These are phyloP conservation scores for Phaffia rhodozyma DNA, from an alignment of 1,284 basidiomycete species.

Conservation along the genomic window DNA sequence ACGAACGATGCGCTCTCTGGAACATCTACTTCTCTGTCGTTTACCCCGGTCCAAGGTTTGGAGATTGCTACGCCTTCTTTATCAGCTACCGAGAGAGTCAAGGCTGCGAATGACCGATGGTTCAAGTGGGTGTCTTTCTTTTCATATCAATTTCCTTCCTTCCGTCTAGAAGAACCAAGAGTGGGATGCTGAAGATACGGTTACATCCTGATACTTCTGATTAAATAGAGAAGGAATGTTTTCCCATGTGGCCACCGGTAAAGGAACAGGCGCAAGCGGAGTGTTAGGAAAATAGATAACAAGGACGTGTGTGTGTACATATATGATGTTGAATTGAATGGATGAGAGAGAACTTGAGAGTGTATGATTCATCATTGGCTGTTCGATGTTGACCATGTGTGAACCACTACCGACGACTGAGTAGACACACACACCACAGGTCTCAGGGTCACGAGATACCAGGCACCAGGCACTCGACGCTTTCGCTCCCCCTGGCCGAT, in stretches of 20 bases:
- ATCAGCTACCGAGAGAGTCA: constrained; percentile 63
- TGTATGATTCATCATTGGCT: too few relatives aligned
- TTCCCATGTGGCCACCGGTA: constrained; percentile 13
- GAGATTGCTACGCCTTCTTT: constrained; percentile 67
- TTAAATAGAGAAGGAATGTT: constrained; percentile 5
- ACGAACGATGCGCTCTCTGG: constrained; percentile 48
- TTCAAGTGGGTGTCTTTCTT: constrained; percentile 36
- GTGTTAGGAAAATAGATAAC: constrained; percentile 1
- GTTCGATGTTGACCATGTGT: too few relatives aligned
- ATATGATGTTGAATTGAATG: too few relatives aligned
- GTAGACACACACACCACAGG: too few relatives aligned
- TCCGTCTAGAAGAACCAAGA: constrained; percentile 12
- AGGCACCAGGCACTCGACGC: too few relatives aligned
- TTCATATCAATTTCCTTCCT: constrained; percentile 19
- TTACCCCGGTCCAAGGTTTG: constrained; percentile 93
- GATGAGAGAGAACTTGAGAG: too few relatives aligned
- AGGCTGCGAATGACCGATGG: constrained; percentile 87
- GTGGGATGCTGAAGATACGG: not conserved
- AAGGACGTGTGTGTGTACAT: not conserved
- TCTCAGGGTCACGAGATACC: too few relatives aligned
- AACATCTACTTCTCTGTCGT: constrained; percentile 78
- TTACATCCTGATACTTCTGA: too few relatives aligned
- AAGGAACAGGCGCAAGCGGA: constrained; percentile 11
- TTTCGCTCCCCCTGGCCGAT: too few relatives aligned
- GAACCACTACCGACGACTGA: too few relatives aligned